These are phyloP conservation scores for Lachancea sp. DNA, from an alignment of 805 yeast genomes.

Conservation along the genomic window DNA sequence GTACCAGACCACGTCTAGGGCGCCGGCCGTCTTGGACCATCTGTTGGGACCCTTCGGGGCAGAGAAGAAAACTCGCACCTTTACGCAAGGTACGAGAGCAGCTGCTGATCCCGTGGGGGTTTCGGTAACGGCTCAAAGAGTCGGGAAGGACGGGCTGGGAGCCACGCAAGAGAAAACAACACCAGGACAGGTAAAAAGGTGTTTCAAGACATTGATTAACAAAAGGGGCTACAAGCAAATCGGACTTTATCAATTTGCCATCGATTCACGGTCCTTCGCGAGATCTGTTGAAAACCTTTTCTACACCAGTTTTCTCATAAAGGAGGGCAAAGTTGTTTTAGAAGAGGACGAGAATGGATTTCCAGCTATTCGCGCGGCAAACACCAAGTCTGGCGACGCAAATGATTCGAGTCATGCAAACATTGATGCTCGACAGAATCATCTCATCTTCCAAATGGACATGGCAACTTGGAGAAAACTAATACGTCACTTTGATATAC, in stretches of 20 bases:
- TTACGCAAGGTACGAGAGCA: conserved; percentile 27
- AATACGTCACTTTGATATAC: conserved; percentile 49
- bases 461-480: conserved; percentile 57
- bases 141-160: conserved; percentile 46
- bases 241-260: conserved; percentile 56
- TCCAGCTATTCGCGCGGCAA: conserved; percentile 36
- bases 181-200: conserved; percentile 52
- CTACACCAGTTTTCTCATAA: conserved; percentile 70
- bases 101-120: conserved; percentile 36
- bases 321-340: conserved; percentile 59
- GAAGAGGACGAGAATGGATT: conserved; percentile 45
- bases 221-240: conserved; percentile 37
- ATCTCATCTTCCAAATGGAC: conserved; percentile 69
- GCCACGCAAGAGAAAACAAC: conserved; percentile 52
- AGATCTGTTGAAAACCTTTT: conserved; percentile 82
- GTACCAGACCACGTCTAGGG: conserved; percentile 40
- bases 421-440: conserved; percentile 37
- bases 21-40: conserved; percentile 51
- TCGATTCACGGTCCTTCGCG: conserved; percentile 71
- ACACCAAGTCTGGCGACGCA: conserved; percentile 20
- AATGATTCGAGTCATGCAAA: conserved; percentile 25
- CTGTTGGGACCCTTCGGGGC: conserved; percentile 65
- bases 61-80: conserved; percentile 41
- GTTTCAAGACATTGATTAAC: conserved; percentile 38
- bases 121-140: conserved; percentile 48